A percentile compares a stretch with the other conserved stretches of the same genome.
These are phyloP conservation scores for Annulohypoxylon moriforme DNA, from an alignment of 495 filamentous ascomycete species.

Conservation along the genomic window DNA sequence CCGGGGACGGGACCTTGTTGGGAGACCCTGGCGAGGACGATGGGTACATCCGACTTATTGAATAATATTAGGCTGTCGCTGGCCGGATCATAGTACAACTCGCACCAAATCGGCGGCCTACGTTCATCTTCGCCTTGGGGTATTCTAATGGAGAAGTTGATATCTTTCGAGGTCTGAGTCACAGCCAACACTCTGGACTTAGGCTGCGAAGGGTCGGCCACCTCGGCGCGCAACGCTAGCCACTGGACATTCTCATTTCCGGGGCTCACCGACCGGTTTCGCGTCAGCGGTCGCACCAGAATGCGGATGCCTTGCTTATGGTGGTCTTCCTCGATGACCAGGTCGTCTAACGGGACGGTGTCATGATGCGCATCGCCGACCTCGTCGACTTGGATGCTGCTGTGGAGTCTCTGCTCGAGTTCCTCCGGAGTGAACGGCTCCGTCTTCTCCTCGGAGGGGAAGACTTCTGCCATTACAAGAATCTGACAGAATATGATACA, in stretches of 20 bases:
- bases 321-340: constrained; percentile 57
- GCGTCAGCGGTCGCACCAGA: constrained; percentile 58
- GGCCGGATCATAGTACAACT: constrained; percentile 62
- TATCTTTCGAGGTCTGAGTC: constrained; percentile 60
- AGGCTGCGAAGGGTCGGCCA: constrained; percentile 54
- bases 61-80: constrained; percentile 61
- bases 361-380: constrained; percentile 47
- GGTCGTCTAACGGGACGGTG: constrained; percentile 56
- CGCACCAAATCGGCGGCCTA: constrained; percentile 58
- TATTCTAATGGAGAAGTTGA: constrained; percentile 62
- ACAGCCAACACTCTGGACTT: constrained; percentile 61
- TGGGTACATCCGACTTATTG: constrained; percentile 59
- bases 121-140: constrained; percentile 53
- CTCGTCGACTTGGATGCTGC: constrained; percentile 48
- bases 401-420: constrained; percentile 54
- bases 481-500: constrained; percentile 14
- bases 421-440: constrained; percentile 63
- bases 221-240: constrained; percentile 58
- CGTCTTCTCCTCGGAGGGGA: constrained; percentile 61
- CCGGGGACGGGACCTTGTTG: constrained; percentile 41
- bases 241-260: constrained; percentile 57
- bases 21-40: constrained; percentile 54
- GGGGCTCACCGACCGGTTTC: constrained; percentile 60
- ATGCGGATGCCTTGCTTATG: constrained; percentile 58
- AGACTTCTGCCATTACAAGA: constrained; percentile 55